Conservation (phyloP, 164 flowering plant species). For the Aristolochia fimbriata region DNA sequence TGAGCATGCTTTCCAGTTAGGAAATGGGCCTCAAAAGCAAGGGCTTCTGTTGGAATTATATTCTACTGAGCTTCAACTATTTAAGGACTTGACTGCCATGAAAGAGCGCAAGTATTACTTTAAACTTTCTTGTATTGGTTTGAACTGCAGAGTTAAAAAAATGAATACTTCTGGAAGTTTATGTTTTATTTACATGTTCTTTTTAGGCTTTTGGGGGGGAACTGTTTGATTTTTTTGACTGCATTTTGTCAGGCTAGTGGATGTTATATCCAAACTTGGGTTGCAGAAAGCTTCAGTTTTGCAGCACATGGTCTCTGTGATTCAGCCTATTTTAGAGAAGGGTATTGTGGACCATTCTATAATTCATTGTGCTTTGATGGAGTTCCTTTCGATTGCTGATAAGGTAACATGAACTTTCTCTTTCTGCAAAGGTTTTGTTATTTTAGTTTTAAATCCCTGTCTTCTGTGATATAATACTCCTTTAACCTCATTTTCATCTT, state of each 20-base stretch:
- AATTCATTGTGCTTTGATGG: slow-evolving; percentile 59
- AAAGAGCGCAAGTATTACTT: slow-evolving; percentile 56
- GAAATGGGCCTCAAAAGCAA: slow-evolving; percentile 76
- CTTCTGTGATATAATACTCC: background rate
- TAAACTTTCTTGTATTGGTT: background rate
- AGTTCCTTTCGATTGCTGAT: slow-evolving; percentile 75
- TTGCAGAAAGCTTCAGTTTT: slow-evolving; percentile 60
- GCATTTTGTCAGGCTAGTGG: slow-evolving; percentile 50
- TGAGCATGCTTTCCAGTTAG: slow-evolving; percentile 85
- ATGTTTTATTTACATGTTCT: background rate
- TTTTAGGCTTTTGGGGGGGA: background rate
- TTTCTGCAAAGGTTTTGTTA: background rate
- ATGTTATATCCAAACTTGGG: slow-evolving; percentile 66
- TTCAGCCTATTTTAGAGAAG: slow-evolving; percentile 86
- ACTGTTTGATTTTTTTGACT: background rate
- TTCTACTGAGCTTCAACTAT: slow-evolving; percentile 83
- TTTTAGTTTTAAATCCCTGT: background rate
- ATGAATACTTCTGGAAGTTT: background rate
- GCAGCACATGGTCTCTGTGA: slow-evolving; percentile 61
- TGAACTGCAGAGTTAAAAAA: background rate
- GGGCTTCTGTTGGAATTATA: slow-evolving; percentile 66
- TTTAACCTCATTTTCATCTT: slow-evolving; percentile 22
- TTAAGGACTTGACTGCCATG: slow-evolving; percentile 54
- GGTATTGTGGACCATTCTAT: slow-evolving; percentile 95
- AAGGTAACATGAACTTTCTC: slow-evolving; percentile 32